Evolutionary conservation across 305 asterid genomes (phyloP).

Genomic region (Coffea humblotiana): DNA sequence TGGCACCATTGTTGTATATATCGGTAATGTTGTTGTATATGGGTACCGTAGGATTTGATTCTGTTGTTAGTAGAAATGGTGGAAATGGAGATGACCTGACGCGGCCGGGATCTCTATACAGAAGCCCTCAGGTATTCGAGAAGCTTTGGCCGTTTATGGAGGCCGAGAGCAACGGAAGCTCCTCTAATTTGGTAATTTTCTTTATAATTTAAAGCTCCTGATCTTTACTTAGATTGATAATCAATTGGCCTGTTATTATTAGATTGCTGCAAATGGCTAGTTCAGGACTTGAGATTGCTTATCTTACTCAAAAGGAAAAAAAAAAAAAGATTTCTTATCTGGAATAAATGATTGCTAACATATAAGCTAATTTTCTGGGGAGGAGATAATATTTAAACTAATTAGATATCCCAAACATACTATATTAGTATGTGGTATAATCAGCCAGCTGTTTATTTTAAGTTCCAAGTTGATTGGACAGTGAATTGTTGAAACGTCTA

Average conservation of each 20-base stretch:
- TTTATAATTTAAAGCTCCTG: not conserved
- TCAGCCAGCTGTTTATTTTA: not conserved
- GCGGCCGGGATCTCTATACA: constrained; percentile 75
- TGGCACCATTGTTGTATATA: constrained; percentile 86
- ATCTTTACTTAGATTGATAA: not conserved
- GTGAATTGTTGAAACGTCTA: not conserved
- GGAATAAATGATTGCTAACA: not conserved
- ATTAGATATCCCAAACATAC: not conserved
- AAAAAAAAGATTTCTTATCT: too few relatives aligned
- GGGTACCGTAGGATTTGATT: constrained; percentile 72
- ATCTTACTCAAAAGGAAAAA: too few relatives aligned
- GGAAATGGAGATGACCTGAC: constrained; percentile 38
- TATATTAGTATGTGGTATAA: not conserved
- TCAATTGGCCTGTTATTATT: not conserved
- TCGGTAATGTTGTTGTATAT: constrained; percentile 90
- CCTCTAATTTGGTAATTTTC: constrained; percentile 69
- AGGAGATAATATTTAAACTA: not conserved
- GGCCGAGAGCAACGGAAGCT: constrained; percentile 68
- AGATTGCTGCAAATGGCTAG: not conserved
- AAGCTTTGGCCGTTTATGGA: constrained; percentile 94
- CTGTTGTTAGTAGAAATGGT: constrained; percentile 32
- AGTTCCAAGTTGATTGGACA: not conserved
- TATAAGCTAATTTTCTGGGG: not conserved
- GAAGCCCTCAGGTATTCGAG: constrained; percentile 88
- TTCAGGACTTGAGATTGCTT: too few relatives aligned